Conservation (phyloP, 2,329 filamentous ascomycete genomes). For the Aspergillus tubingensis region DNA sequence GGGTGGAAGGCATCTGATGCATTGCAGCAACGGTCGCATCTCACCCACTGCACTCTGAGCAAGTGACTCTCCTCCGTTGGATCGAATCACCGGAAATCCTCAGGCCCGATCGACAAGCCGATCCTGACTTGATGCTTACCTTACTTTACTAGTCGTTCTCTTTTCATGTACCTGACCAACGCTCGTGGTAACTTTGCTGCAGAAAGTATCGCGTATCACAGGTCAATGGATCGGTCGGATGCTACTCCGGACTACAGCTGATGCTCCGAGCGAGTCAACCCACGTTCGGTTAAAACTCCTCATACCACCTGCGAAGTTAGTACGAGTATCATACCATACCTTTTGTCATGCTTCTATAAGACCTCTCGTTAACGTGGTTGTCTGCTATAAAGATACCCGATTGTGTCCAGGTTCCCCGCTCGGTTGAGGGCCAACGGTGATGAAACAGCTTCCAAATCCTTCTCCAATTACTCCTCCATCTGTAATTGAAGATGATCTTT, state of each 20-base stretch:
- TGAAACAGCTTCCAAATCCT: no score
- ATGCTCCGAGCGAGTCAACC: not conserved
- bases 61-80: not conserved
- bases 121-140: conserved; percentile 2
- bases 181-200: conserved; percentile 1
- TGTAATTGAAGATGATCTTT: not conserved
- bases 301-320: not conserved
- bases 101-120: not conserved
- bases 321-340: not conserved
- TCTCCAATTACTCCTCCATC: not conserved
- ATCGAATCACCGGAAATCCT: not conserved
- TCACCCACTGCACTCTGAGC: not conserved
- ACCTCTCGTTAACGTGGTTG: not conserved
- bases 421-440: not conserved
- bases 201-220: not conserved
- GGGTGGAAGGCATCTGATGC: not conserved
- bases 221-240: not conserved
- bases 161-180: not conserved
- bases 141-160: conserved; percentile 1
- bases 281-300: not conserved
- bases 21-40: not conserved
- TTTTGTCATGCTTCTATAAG: not conserved
- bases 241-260: not conserved
- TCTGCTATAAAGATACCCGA: not conserved
- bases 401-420: not conserved